Base-by-base conservation (phyloP, 2,329 filamentous ascomycete species). In the Zopfia rhizophila region DNA sequence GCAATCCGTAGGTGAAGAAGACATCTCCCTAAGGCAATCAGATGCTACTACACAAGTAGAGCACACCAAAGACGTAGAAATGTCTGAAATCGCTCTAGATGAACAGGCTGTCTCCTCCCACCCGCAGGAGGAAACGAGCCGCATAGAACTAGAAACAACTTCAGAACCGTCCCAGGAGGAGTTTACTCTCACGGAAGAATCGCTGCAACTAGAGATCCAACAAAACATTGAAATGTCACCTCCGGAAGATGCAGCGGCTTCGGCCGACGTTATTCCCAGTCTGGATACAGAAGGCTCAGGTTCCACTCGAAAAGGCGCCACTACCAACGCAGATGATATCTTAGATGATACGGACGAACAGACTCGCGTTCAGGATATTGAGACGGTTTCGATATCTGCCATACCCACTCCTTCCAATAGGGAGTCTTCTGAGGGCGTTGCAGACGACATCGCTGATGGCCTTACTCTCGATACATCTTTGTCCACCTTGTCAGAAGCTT, bases 381-480 rank as follows among this genome's bases (percentile, higher is more conserved):
- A n/a, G n/a, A n/a, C n/a, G n/a, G n/a, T n/a, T n/a, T 8, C 24
- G 8, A 27, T n/a, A 27, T 27, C 24, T 27, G 24, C 24, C n/a
- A 8, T n/a, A 8, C 8, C 8, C 8, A n/a, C 24, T 27, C 24
- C 24, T 27, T 27, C 24, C n/a, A n/a, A 27, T 27, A n/a, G 8
- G n/a, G 22, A 17, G 13, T n/a, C 4, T 19, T 13, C 38, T 2
- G 16, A 21, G 10, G 18, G 13, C 11, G 31, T 17, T 1, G 13
- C 31, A 8, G 45, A 60, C 25, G 59, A 68, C 27, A 72, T 72
- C 17, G 55, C 68, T 11, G 56, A 59, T 29, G 69, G 69, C 2
- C 53, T 72, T 1, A 66, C 59, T 7, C 57, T 72, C 11, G 54
- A 51, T 14, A 38, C 60, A 11, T 48, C 55, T 1, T 55, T 54